Base-by-base conservation (phyloP, 495 filamentous ascomycete species). In the Cairneyella variabilis region DNA sequence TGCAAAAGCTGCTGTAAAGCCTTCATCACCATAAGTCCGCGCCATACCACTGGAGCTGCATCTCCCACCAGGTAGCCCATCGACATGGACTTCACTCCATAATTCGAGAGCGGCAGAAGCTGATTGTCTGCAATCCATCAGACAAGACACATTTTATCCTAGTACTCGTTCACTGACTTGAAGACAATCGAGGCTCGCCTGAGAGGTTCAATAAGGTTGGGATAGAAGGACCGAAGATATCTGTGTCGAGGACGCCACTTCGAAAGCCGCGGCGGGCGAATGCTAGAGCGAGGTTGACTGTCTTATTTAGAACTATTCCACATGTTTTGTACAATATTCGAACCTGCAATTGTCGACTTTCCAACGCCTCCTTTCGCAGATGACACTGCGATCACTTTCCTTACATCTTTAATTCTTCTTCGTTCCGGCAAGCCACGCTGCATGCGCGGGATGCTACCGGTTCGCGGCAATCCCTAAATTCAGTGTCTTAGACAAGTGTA, bases 321-420 rank as follows among this genome's bases (percentile, higher is more conserved):
- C 14, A 9, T 21, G 10, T 43, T 16, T 26, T 67, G 17, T 17
- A 36, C 8, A 14, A 17, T 10, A 18, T 42, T 12, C 48, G 21
- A 41, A 89, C 87, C 86, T 5, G 93, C 87, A 26, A 99, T 84
- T 14, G 93, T 99, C 39, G 86, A 91, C 64, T 99, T 99, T 0
- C 93, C 93, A 1, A 99, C 93, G 30, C 93, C 93, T 9, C 93
- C 93, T 61, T 99, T 99, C 5, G 95, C 93, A 0, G 91, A 96
- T 30, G 89, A 95, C 16, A 99, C 86, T 26, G 89, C 92, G 51
- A 99, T 78, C 16, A 96, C 81, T 62, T 97, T 93, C 60, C 79
- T 76, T 42, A 97, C 91, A 64, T 86, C 80, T 16, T 77, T 79
- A 57, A 99, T 91, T 63, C 76, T 78, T 47, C 89, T 83, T 60